Evolutionary conservation across 768 basidiomycete genomes (phyloP).

Genomic region (Amanita jacksonii): DNA sequence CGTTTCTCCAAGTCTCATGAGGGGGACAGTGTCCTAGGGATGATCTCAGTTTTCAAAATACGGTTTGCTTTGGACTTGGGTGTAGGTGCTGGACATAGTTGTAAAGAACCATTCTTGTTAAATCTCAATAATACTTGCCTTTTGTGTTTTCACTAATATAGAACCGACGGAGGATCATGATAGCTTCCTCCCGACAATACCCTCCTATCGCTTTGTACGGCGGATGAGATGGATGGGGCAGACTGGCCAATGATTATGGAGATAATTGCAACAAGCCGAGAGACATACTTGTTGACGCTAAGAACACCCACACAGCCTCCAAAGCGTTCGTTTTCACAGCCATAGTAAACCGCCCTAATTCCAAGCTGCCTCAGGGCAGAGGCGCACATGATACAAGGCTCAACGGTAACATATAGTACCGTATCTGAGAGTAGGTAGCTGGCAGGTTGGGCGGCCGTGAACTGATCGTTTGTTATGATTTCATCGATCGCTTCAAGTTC

Average conservation of each 20-base stretch:
- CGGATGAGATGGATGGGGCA: constrained; percentile 65
- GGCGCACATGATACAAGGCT: constrained; percentile 99
- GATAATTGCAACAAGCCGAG: constrained; percentile 4
- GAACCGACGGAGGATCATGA: constrained; percentile 78
- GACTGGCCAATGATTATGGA: constrained; percentile 26
- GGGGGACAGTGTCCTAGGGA: constrained; percentile 11
- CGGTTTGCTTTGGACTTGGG: constrained; percentile 86
- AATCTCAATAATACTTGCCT: constrained; percentile 34
- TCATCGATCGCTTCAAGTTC: constrained; percentile 94
- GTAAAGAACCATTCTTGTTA: not conserved
- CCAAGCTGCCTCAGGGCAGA: constrained; percentile 91
- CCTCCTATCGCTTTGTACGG: constrained; percentile 69
- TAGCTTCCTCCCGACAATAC: constrained; percentile 73
- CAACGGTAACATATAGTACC: constrained; percentile 94
- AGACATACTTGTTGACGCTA: constrained; percentile 67
- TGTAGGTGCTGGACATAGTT: constrained; percentile 49
- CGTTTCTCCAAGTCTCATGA: not conserved
- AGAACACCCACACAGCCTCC: constrained; percentile 95
- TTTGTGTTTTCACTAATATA: constrained; percentile 91
- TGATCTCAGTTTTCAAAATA: constrained; percentile 76
- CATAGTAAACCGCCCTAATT: constrained; percentile 84
- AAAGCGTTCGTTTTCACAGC: constrained; percentile 92
- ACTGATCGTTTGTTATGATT: constrained; percentile 55
- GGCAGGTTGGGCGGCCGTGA: constrained; percentile 42
- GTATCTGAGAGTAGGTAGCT: constrained; percentile 66